These are phyloP conservation scores for Komagataella mondaviorum DNA, from an alignment of 805 yeast genomes.

Conservation along the genomic window DNA sequence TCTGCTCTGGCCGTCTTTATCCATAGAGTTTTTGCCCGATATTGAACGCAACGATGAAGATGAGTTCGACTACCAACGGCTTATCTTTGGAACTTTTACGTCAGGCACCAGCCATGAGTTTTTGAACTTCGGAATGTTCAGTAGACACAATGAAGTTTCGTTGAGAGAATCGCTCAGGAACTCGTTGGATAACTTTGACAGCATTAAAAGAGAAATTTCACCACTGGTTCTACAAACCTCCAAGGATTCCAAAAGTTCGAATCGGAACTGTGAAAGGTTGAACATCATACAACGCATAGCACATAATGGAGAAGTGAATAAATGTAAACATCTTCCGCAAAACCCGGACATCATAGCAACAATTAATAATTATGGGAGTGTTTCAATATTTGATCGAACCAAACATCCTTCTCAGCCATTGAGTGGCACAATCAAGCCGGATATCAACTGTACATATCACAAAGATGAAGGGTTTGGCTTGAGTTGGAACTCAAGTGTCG, in stretches of 20 bases:
- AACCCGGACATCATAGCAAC: conserved; percentile 76
- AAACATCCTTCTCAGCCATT: conserved; percentile 48
- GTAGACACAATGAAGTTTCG: background rate
- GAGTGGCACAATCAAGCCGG: conserved; percentile 24
- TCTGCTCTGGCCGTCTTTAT: conserved; percentile 51
- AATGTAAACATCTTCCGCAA: conserved; percentile 65
- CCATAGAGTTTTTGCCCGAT: conserved; percentile 55
- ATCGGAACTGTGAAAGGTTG: conserved; percentile 13
- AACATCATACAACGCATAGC: conserved; percentile 40
- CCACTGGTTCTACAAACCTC: conserved; percentile 15
- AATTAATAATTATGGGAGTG: conserved; percentile 50
- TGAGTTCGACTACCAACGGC: conserved; percentile 15
- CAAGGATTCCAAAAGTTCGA: conserved; percentile 12
- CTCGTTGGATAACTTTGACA: conserved; percentile 14
- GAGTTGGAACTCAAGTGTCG: conserved; percentile 56
- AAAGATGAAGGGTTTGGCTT: conserved; percentile 52
- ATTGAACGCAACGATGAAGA: conserved; percentile 11
- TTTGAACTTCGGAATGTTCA: conserved; percentile 15
- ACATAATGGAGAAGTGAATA: conserved; percentile 62
- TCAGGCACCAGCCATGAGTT: conserved; percentile 42
- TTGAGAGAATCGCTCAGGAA: background rate
- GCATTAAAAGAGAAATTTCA: conserved; percentile 18
- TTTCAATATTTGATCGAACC: conserved; percentile 68
- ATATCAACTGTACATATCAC: conserved; percentile 15
- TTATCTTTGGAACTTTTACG: conserved; percentile 54